Base-by-base conservation (phyloP, 2,329 filamentous ascomycete species). In the Taxawa tesnikishii region DNA sequence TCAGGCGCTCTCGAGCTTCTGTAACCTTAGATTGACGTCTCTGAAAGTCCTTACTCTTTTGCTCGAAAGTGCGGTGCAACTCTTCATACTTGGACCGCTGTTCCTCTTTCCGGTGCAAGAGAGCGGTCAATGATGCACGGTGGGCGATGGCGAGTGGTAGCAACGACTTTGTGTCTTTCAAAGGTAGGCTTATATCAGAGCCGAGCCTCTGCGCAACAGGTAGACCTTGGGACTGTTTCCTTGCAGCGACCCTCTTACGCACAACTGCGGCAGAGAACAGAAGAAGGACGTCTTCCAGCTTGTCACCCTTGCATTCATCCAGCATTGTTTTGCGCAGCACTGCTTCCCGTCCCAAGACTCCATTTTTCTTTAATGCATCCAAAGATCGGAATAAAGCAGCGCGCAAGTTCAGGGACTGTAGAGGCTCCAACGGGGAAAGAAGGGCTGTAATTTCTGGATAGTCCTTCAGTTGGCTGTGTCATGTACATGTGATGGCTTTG, bases 251-350 rank as follows among this genome's bases (percentile, higher is more conserved):
- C 1, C 72, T 56, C 48, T 79, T 84, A 48, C 81, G 81, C 39
- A 96, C 55, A 1, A 94, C 85, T 0, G 75, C 72, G 10, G 81
- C 82, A 1, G 88, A 94, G 47, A 98, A 92, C 1, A 75, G 67
- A 3, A 83, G 75, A 16, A 96, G 66, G 1, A 94, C 62, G 50
- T 98, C 90, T 51, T 87, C 85, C 33, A 96, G 73, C 41, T 83
- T 78, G 33, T 94, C 85, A 5, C 88, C 88, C 43, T 81, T 87
- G 59, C 90, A 98, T 46, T 98, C 88, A 51, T 98, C 90, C 31
- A 98, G 65, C 83, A 94, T 94, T 0, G 84, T 93, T 62, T 94
- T 94, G 31, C 90, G 75, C 18, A 96, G 60, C 1, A 92, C 71
- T 0, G 73, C 71, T 48, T 94, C 85, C 30, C 83, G 70, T 3